Conservation (phyloP, 2,329 filamentous ascomycete genomes). For the Thelonectria rubi region DNA sequence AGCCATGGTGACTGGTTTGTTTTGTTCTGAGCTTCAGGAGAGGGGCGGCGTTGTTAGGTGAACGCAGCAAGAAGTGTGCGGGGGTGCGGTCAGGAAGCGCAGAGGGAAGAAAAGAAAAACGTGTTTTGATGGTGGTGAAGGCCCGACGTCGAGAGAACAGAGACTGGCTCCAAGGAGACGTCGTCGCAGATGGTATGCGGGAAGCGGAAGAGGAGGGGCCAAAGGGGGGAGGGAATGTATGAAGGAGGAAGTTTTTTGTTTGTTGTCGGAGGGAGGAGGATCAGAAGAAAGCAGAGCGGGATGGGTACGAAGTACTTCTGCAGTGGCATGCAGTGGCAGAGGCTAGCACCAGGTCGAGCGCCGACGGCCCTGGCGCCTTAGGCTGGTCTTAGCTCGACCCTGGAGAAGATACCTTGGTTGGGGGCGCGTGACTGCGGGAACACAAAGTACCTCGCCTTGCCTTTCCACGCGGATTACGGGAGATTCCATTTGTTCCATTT, state of each 20-base stretch:
- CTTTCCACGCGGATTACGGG: not conserved
- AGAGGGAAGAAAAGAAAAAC: conserved; percentile 18
- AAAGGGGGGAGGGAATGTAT: conserved; percentile 29
- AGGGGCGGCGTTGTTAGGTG: conserved; percentile 37
- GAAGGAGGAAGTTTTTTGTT: conserved; percentile 38
- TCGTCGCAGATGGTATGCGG: conserved; percentile 28
- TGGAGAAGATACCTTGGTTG: not conserved
- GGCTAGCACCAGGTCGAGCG: not conserved
- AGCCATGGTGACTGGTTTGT: conserved; percentile 75
- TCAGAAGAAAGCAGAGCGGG: conserved; percentile 30
- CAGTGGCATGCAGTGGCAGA: too few species aligned
- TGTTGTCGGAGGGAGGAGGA: conserved; percentile 40
- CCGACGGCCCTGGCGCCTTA: conserved; percentile 2
- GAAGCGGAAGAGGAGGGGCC: conserved; percentile 23
- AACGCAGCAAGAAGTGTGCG: conserved; percentile 43
- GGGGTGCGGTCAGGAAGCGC: conserved; percentile 39
- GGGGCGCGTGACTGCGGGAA: not conserved
- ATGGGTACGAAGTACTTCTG: conserved; percentile 8
- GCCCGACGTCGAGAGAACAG: conserved; percentile 30
- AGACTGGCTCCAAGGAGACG: conserved; percentile 17
- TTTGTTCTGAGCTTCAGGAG: conserved; percentile 30
- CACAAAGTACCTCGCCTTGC: not conserved
- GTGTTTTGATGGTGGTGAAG: conserved; percentile 14
- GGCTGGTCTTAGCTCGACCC: conserved; percentile 13
- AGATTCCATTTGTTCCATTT: not conserved